phyloP scores from a whole-genome alignment of 768 basidiomycete genomes.

The Suillus spraguei region DNA sequence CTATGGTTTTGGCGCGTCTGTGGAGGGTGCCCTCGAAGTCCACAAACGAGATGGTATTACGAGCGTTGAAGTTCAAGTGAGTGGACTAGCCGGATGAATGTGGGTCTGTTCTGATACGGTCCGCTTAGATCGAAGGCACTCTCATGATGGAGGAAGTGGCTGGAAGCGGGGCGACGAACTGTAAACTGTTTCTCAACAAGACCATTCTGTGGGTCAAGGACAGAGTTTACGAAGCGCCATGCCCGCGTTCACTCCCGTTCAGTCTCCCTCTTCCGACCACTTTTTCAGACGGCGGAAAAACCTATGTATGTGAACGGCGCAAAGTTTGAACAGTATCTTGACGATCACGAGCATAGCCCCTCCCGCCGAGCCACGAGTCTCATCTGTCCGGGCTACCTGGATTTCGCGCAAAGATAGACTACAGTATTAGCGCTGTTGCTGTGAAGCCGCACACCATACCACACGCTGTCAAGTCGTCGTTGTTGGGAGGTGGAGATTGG shows the following conservation, averaged over 20 bases:
- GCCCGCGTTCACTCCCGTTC: slow-evolving; percentile 58
- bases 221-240: slow-evolving; percentile 38
- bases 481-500: slow-evolving; percentile 58
- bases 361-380: slow-evolving; percentile 72
- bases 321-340: background rate
- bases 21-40: slow-evolving; percentile 61
- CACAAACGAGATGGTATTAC: slow-evolving; percentile 55
- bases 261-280: slow-evolving; percentile 57
- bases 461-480: slow-evolving; percentile 51
- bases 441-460: slow-evolving; percentile 47
- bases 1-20: slow-evolving; percentile 52
- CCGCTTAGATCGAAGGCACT: slow-evolving; percentile 58
- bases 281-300: slow-evolving; percentile 55
- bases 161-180: slow-evolving; percentile 60
- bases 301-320: slow-evolving; percentile 51
- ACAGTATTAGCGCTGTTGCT: slow-evolving; percentile 56
- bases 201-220: slow-evolving; percentile 62
- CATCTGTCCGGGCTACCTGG: slow-evolving; percentile 74
- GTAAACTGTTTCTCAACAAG: slow-evolving; percentile 53
- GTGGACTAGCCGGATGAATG: slow-evolving; percentile 14
- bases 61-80: slow-evolving; percentile 66
- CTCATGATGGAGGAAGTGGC: slow-evolving; percentile 63
- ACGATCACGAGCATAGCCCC: slow-evolving; percentile 41
- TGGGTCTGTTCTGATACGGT: slow-evolving; percentile 5
- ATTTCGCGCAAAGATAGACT: slow-evolving; percentile 66